Base-by-base conservation (phyloP, 2,329 filamentous ascomycete genomes). In the Penicillium sclerotigenum region DNA sequence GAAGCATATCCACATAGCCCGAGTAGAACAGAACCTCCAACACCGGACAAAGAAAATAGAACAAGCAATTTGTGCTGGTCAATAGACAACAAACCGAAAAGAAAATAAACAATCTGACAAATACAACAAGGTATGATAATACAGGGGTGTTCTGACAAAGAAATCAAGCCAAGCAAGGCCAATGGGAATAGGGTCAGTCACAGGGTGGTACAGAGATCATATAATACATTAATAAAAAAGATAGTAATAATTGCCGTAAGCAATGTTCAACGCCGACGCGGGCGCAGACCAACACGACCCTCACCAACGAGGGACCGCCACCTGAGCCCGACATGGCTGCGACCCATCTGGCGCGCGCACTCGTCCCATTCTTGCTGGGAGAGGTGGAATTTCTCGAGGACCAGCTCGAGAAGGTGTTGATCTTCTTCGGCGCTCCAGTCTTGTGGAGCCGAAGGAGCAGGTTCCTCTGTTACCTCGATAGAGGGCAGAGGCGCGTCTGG, bases 311-410 rank as follows among this genome's bases (percentile, higher is more conserved):
- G 71, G 38, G 71, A 64, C 47, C 69, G 71, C 76, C 76, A 79
- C 47, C 77, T 65, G 50, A 65, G 67, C n/a, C 73, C 74, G 24
- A 78, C 66, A 47, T 71, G 75, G 18, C 71, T 72, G 47, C 57
- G 61, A 11, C 76, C 76, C 59, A 80, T 69, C 52, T 60, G 67
- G 33, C 70, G 69, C 22, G 77, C 77, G 60, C 76, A 79, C 28
- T 78, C 77, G 26, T 75, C 73, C 77, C 76, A 78, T 47, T 79
- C 75, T 47, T 66, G 65, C 47, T 73, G 69, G 28, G 75, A 76
- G 5, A 79, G 70, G 28, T 72, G 69, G 28, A 79, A 69, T 51
- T 77, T 78, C 33, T 75, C 72, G 2, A 79, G 72, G 9, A 79
- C 76, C 4, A 77, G 60, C 45, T 76, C 70, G 29, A 79, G 70